Conservation (phyloP, 1,284 basidiomycete species). For the Gomphus bonarii region DNA sequence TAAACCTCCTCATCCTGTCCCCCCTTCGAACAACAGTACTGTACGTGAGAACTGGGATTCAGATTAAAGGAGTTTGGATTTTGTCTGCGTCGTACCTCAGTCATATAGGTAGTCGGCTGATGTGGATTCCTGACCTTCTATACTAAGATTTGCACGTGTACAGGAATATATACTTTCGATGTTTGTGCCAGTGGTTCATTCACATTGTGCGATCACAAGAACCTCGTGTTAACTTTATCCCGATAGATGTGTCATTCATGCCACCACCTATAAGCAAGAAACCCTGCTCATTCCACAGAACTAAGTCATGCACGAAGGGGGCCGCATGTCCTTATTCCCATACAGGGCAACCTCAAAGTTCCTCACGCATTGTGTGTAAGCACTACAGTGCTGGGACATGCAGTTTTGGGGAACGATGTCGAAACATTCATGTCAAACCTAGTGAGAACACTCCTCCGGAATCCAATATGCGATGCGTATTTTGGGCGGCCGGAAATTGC, state of each 20-base stretch:
- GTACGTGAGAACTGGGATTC: constrained; percentile 9
- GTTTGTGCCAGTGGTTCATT: too few species aligned
- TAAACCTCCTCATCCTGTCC: neutral
- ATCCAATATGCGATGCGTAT: neutral
- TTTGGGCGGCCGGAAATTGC: neutral
- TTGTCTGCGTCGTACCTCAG: neutral
- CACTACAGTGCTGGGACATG: neutral
- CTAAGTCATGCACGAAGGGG: constrained; percentile 4
- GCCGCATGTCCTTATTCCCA: neutral
- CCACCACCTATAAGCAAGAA: neutral
- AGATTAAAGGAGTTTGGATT: neutral
- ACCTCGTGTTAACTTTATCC: too few species aligned
- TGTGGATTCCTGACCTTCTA: too few species aligned
- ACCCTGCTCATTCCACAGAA: constrained; percentile 1
- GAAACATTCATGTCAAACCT: neutral
- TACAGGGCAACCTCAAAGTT: neutral
- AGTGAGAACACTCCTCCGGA: neutral
- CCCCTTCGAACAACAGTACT: neutral
- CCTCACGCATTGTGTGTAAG: constrained; percentile 1
- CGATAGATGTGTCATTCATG: neutral
- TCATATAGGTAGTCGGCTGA: neutral
- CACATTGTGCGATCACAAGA: too few species aligned
- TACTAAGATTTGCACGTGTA: too few species aligned
- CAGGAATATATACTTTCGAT: too few species aligned
- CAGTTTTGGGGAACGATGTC: constrained; percentile 1